Percentiles rank a stretch among this genome's conserved stretches.
phyloP scores from a whole-genome alignment of 1,284 basidiomycete genomes.

The Austropuccinia psidii region DNA sequence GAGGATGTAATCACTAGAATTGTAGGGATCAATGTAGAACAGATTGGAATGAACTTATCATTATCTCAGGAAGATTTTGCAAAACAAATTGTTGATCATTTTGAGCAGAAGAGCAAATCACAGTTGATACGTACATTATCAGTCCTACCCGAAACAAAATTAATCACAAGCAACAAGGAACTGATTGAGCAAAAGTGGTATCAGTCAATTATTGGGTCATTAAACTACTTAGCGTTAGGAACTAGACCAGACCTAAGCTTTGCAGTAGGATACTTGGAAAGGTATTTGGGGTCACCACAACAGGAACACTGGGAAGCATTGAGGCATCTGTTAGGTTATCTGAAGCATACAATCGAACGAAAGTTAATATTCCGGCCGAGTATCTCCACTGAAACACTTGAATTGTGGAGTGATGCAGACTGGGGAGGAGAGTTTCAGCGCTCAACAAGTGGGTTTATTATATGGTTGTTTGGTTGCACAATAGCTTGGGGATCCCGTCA shows the following conservation, averaged over 20 bases:
- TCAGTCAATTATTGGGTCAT: too few species aligned
- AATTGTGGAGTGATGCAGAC: not conserved
- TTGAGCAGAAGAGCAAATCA: not conserved
- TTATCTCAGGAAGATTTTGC: not conserved
- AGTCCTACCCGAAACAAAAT: too few species aligned
- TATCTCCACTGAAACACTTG: too few species aligned
- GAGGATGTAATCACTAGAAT: too few species aligned
- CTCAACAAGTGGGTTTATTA: not conserved
- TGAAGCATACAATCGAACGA: too few species aligned
- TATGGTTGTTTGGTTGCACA: not conserved
- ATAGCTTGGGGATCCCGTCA: not conserved
- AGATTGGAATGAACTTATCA: not conserved
- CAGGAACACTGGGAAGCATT: not conserved
- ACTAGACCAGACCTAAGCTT: not conserved
- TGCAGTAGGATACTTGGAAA: not conserved
- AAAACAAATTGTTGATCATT: not conserved
- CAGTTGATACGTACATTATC: too few species aligned
- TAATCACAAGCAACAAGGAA: not conserved
- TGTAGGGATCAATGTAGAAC: too few species aligned
- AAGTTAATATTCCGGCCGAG: too few species aligned
- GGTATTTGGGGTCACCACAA: not conserved
- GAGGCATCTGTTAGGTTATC: too few species aligned
- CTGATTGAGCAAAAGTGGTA: too few species aligned
- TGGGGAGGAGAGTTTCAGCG: not conserved
- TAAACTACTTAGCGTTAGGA: too few species aligned